phyloP scores from a whole-genome alignment of 306 rosid species.

The Prunus padus region DNA sequence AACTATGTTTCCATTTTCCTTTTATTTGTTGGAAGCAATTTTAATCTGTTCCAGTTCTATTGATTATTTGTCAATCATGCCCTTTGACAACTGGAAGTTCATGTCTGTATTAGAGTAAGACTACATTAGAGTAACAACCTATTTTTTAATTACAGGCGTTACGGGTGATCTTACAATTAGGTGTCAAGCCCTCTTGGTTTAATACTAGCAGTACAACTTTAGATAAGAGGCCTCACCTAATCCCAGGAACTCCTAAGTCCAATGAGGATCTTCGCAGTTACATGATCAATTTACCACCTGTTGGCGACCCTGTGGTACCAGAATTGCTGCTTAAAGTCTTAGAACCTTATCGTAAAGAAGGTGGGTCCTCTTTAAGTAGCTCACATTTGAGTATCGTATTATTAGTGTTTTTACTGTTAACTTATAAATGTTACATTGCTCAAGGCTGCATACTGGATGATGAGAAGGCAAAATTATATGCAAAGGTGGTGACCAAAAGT shows the following conservation, averaged over 20 bases:
- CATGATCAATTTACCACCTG: slow-evolving; percentile 64
- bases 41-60: slow-evolving; percentile 13
- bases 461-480: slow-evolving; percentile 87
- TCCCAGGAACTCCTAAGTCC: slow-evolving; percentile 70
- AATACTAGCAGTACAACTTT: slow-evolving; percentile 76
- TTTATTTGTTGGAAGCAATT: slow-evolving; percentile 15
- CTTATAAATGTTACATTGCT: slow-evolving; percentile 31
- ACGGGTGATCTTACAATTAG: slow-evolving; percentile 90
- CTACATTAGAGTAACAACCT: too few species aligned
- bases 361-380: slow-evolving; percentile 36
- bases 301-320: slow-evolving; percentile 92
- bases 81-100: neutral
- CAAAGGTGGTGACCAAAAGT: slow-evolving; percentile 77
- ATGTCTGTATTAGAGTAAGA: neutral
- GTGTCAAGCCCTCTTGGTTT: slow-evolving; percentile 95
- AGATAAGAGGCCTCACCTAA: slow-evolving; percentile 69
- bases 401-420: slow-evolving; percentile 22
- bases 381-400: slow-evolving; percentile 13
- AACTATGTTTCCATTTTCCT: slow-evolving; percentile 31
- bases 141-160: slow-evolving; percentile 59
- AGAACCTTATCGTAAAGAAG: slow-evolving; percentile 93
- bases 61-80: slow-evolving; percentile 13
- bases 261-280: slow-evolving; percentile 78
- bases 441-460: slow-evolving; percentile 90
- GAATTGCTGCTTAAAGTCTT: slow-evolving; percentile 88